Evolutionary conservation across 352 stramenopile species (phyloP), one percentile per base, ranked within the genome.

Genomic region (Pilasporangium apinafurcum): DNA sequence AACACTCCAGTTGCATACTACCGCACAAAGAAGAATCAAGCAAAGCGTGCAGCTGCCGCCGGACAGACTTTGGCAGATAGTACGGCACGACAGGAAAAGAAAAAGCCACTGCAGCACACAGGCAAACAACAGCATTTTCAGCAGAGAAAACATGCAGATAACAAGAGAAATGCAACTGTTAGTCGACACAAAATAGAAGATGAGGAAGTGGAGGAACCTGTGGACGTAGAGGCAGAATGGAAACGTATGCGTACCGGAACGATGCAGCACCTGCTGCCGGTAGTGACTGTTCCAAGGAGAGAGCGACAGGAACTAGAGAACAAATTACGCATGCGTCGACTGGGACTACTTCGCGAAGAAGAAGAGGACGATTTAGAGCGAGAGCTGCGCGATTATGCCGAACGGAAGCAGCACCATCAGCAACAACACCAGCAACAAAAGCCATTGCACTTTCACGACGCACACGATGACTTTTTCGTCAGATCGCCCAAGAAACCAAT

Each of bases 271-370:
- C 53, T 76, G 16, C 41, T 79, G n/a, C 54, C 69, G 5, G 47
- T 43, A 17, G 48, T 59, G 4, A 65, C 60, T 18, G n/a, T n/a
- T n/a, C n/a, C n/a, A n/a, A n/a, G n/a, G n/a, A n/a, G n/a, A n/a
- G n/a, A n/a, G n/a, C 64, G 65, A 37, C 66, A 68, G 22, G 62
- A 72, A 43, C 71, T 81, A 35, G 53, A 77, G 56, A 82, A 82
- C 63, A 76, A 68, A 44, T 59, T 67, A 33, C 71, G 71, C 21
- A 84, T 84, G 71, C 54, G 62, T 0, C 68, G 71, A 25, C 62
- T 84, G 3, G 71, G 71, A 3, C 45, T 84, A 40, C 50, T 81
- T 35, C 38, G 63, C 2, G 62, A 76, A 16, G 68, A 81, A 16
- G 56, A 73, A 1, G 65, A 76, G 21, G 59, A 56, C 24, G 52